Percentiles rank a stretch among this genome's conserved stretches.
Conservation (phyloP, 768 basidiomycete species). For the Sarcodon aspratus region DNA sequence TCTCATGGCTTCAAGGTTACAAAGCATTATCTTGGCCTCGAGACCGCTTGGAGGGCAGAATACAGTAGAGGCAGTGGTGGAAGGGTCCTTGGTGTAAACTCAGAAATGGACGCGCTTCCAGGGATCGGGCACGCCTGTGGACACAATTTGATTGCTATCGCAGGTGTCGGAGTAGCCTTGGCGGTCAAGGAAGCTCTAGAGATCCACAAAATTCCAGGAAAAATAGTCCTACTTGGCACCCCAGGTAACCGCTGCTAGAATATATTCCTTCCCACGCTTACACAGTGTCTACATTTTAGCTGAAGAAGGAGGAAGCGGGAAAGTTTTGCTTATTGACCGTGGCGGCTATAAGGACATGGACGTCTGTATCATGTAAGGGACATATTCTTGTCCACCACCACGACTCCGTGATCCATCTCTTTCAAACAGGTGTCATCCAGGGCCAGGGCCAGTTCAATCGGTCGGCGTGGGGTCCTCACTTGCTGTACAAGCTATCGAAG, state of each 20-base stretch:
- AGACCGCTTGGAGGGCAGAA: slow-evolving; percentile 73
- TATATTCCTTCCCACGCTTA: not conserved
- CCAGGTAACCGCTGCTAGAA: slow-evolving; percentile 24
- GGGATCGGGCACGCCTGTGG: slow-evolving; percentile 59
- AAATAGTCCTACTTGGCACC: slow-evolving; percentile 65
- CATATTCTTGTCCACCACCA: not conserved
- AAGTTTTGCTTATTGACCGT: slow-evolving; percentile 57
- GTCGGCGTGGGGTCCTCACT: slow-evolving; percentile 40
- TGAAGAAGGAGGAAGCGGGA: slow-evolving; percentile 74
- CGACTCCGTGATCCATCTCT: not conserved
- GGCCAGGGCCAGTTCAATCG: slow-evolving; percentile 39
- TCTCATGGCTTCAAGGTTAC: slow-evolving; percentile 62
- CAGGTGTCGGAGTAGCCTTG: slow-evolving; percentile 64
- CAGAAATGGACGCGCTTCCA: slow-evolving; percentile 62
- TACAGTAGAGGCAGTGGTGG: slow-evolving; percentile 48
- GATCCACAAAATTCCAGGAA: slow-evolving; percentile 52
- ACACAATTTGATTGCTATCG: slow-evolving; percentile 75
- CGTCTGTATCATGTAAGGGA: slow-evolving; percentile 57
- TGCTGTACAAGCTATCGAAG: slow-evolving; percentile 53
- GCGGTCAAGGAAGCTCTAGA: slow-evolving; percentile 61
- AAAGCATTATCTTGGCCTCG: slow-evolving; percentile 53
- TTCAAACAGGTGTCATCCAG: slow-evolving; percentile 58
- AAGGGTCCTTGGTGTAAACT: slow-evolving; percentile 64
- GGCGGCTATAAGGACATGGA: slow-evolving; percentile 80
- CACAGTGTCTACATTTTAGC: slow-evolving; percentile 26